Evolutionary conservation across 257 asterid species (phyloP), one percentile per base, ranked within the genome.

Genomic region (Solanum dulcamara): DNA sequence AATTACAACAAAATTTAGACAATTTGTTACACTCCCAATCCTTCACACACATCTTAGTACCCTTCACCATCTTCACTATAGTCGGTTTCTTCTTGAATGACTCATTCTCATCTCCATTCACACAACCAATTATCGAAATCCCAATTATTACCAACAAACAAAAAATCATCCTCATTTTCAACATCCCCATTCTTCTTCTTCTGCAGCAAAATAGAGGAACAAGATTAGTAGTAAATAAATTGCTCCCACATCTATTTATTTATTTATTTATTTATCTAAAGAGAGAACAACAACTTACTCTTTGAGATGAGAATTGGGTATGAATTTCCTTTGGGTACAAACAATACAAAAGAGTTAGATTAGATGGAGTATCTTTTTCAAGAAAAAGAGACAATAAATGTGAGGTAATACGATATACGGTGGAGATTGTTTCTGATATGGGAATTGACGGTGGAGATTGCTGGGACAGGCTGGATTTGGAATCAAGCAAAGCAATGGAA

Each of bases 21-120:
- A 89, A 77, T 4, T 85, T 89, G 9, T 86, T 81, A 37, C 99
- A 96, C 88, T 96, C 99, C 99, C 98, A 92, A 0, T 97, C 97
- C 42, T 91, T 95, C 38, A 83, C 90, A 38, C 99, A 96, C 66
- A 87, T 90, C 89, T 91, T 94, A 89, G 91, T 86, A 20, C 97
- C 97, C 85, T 89, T 91, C 85, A 89, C 93, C 72, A 28, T 91
- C 83, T 93, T 93, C 91, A 91, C 92, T 18, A 79, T 80, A 4
- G 92, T 85, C 62, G 92, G 85, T 38, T 88, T 85, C 32, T 87
- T 86, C 44, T 89, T 60, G n/a, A 79, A 79, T 0, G 91, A 67
- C 20, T 87, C 89, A 40, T 91, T 94, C 33, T 71, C 85, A 37
- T 83, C 85, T 15, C 85, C 85, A 18, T 46, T 50, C 14, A 83